Base-by-base conservation (phyloP, 2,329 filamentous ascomycete genomes). In the Parafenestella ontariensis region DNA sequence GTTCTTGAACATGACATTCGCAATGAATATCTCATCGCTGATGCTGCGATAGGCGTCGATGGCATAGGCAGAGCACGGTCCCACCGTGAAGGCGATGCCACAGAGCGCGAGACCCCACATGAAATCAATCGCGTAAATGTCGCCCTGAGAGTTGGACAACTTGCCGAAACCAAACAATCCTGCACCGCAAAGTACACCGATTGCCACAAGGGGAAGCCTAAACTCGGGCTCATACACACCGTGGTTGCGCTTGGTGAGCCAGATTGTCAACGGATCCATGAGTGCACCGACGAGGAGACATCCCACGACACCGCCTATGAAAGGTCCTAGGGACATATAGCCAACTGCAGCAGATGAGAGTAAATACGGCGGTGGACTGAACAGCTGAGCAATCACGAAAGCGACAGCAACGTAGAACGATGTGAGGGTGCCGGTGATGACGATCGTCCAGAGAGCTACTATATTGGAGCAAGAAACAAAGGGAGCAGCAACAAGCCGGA, bases 201-300 rank as follows among this genome's bases (percentile, higher is more conserved):
- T 65, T 2, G 73, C 34, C 23, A 51, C 34, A 8, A 44, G 41
- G 3, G 78, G 69, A 15, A 81, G 70, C 15, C 81, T 76, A 59
- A 82, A 83, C 61, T 83, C 81, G 5, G 81, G 81, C 61, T 83
- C 81, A 65, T 82, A 83, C 47, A 82, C 71, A 13, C 81, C 81
- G 23, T 68, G 70, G 62, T 83, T 83, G 54, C 72, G 76, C 60
- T 76, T 77, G 8, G 80, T 77, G 49, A 81, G 73, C 64, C 71
- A 78, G 28, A 62, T 68, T 39, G 74, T 74, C 7, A 76, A 33
- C 4, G 71, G 71, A 55, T 78, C 76, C 6, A 71, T 63, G 7
- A 70, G 59, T 0, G 60, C 56, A 2, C 68, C 73, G 1, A 73
- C 58, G 33, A 77, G 52, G 5, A 76, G 42, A n/a, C 68, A 64